A percentile compares a stretch with the other conserved stretches of the same genome.
Evolutionary conservation across 805 yeast genomes (phyloP).

Genomic region (Pichia scutulata): DNA sequence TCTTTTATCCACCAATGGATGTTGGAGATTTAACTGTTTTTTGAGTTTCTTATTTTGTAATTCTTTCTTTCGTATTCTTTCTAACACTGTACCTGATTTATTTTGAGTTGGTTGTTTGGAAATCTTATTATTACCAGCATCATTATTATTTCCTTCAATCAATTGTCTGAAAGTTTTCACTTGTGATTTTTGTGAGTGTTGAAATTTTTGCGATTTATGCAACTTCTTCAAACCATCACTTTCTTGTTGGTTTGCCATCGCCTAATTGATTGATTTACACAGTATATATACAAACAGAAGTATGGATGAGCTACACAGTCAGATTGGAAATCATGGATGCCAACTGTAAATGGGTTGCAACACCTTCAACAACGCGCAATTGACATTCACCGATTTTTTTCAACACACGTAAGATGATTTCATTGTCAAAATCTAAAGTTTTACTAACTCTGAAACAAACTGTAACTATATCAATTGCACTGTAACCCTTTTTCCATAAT

Average conservation of each 20-base stretch:
- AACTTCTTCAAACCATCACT: no score
- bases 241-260: no score
- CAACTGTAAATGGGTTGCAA: constrained; percentile 76
- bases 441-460: constrained; percentile 86
- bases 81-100: not conserved
- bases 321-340: constrained; percentile 53
- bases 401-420: constrained; percentile 63
- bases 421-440: constrained; percentile 54
- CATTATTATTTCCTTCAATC: not conserved
- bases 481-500: constrained; percentile 86
- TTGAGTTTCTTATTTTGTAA: not conserved
- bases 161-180: not conserved
- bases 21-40: not conserved
- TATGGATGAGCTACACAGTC: not conserved
- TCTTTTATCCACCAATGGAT: not conserved
- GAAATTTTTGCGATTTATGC: no score
- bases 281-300: no score
- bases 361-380: constrained; percentile 91
- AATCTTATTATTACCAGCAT: not conserved
- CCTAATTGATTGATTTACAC: not conserved
- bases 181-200: not conserved
- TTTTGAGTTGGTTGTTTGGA: not conserved
- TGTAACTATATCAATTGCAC: constrained; percentile 87
- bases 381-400: constrained; percentile 86
- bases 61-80: not conserved